Evolutionary conservation across 306 rosid genomes (phyloP).

Genomic region (Amphicarpaea edgeworthii): DNA sequence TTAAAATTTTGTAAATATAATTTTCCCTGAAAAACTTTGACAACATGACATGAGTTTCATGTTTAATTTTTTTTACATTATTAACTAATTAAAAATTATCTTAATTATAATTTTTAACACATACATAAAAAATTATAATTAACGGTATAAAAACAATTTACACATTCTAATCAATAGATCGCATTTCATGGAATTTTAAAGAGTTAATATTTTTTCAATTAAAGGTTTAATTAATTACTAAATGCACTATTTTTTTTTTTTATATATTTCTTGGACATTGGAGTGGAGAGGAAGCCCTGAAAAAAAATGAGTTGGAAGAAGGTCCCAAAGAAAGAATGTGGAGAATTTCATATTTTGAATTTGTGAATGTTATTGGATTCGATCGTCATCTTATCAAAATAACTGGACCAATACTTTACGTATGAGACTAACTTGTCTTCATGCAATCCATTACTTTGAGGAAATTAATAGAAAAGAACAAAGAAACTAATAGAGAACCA

Average conservation of each 20-base stretch:
- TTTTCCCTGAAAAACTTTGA: background rate
- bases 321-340: slow-evolving; percentile 46
- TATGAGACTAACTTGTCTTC: slow-evolving; percentile 28
- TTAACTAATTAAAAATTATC: no score
- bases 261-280: no score
- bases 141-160: no score
- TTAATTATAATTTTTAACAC: no score
- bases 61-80: no score
- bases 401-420: slow-evolving; percentile 45
- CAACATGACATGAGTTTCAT: no score
- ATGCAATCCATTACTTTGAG: slow-evolving; percentile 2
- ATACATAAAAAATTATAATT: no score
- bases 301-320: slow-evolving; percentile 17
- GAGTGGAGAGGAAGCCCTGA: background rate
- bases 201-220: background rate
- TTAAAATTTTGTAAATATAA: background rate
- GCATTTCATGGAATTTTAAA: background rate
- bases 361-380: slow-evolving; percentile 40
- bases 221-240: background rate
- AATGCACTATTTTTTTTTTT: background rate
- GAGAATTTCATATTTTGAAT: slow-evolving; percentile 43
- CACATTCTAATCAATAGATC: background rate
- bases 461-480: background rate
- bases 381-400: slow-evolving; percentile 34
- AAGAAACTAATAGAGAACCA: background rate